These are phyloP conservation scores for Kazachstania taianensis DNA, from an alignment of 805 yeast genomes.

Conservation along the genomic window DNA sequence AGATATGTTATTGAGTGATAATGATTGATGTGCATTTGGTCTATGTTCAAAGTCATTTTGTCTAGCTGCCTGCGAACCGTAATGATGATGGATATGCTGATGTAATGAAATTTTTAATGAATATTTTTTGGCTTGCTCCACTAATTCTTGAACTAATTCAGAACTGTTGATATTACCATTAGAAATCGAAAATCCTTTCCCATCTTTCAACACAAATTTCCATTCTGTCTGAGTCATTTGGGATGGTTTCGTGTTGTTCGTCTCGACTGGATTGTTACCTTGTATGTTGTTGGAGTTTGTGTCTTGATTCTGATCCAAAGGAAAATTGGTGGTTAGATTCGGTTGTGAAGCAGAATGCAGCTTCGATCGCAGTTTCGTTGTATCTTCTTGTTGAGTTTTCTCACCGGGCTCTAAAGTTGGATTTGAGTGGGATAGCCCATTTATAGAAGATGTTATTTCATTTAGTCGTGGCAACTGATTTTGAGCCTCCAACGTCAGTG, in stretches of 20 bases:
- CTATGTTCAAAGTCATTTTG: conserved; percentile 2
- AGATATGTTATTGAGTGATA: not conserved
- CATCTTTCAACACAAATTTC: conserved; percentile 46
- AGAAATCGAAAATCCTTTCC: conserved; percentile 36
- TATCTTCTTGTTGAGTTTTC: not conserved
- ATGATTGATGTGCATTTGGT: not conserved
- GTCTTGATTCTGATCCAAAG: not conserved
- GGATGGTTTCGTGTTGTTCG: not conserved
- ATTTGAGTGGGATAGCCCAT: not conserved
- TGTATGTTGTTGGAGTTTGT: not conserved
- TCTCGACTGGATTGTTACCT: not conserved
- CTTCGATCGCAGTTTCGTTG: too few relatives aligned
- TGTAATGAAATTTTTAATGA: conserved; percentile 60
- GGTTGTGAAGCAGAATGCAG: too few relatives aligned
- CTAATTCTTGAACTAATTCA: conserved; percentile 45
- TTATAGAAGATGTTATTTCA: not conserved
- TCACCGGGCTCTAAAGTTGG: not conserved
- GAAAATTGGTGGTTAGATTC: not conserved
- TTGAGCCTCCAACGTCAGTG: not conserved
- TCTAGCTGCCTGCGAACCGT: conserved; percentile 21
- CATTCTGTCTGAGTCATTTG: conserved; percentile 39
- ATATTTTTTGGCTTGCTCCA: conserved; percentile 50
- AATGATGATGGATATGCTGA: conserved; percentile 79
- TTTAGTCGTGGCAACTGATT: not conserved
- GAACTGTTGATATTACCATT: conserved; percentile 44